These are phyloP conservation scores for Pseudozyma hubeiensis DNA, from an alignment of 1,284 basidiomycete species.

Conservation along the genomic window DNA sequence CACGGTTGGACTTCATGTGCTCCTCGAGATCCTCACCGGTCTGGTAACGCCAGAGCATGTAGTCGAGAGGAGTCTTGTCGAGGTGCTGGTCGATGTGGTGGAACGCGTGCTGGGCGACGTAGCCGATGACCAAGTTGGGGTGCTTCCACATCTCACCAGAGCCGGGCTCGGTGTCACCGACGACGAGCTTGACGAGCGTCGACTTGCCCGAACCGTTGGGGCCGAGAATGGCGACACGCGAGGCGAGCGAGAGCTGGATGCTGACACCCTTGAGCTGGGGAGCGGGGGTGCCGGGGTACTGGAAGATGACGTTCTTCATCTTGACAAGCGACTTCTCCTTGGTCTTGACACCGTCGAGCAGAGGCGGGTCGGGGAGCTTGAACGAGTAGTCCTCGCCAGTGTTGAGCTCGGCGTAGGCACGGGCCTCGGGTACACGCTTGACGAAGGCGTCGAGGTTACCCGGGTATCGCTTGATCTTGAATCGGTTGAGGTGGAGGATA, in stretches of 20 bases:
- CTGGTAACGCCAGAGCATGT: conserved; percentile 70
- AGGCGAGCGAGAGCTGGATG: conserved; percentile 69
- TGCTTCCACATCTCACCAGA: conserved; percentile 68
- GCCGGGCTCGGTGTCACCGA: conserved; percentile 68
- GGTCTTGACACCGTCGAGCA: conserved; percentile 69
- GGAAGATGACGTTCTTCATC: conserved; percentile 68
- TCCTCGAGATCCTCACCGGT: conserved; percentile 69
- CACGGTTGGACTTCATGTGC: conserved; percentile 64
- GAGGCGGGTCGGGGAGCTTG: conserved; percentile 69
- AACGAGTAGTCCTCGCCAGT: conserved; percentile 68
- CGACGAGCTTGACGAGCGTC: conserved; percentile 68
- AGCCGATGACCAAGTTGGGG: conserved; percentile 69
- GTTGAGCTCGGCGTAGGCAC: conserved; percentile 67
- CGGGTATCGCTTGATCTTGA: conserved; percentile 69
- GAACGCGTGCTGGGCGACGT: conserved; percentile 69
- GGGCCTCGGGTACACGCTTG: conserved; percentile 68
- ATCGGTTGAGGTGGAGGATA: conserved; percentile 69
- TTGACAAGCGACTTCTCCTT: conserved; percentile 69
- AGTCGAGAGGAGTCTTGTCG: conserved; percentile 69
- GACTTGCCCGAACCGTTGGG: conserved; percentile 69
- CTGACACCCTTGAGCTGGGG: conserved; percentile 67
- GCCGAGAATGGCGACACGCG: conserved; percentile 68
- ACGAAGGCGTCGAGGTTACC: conserved; percentile 68
- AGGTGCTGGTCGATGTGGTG: conserved; percentile 70
- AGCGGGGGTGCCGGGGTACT: conserved; percentile 66